phyloP scores from a whole-genome alignment of 2,329 filamentous ascomycete species.

The Passalora sequoiae region DNA sequence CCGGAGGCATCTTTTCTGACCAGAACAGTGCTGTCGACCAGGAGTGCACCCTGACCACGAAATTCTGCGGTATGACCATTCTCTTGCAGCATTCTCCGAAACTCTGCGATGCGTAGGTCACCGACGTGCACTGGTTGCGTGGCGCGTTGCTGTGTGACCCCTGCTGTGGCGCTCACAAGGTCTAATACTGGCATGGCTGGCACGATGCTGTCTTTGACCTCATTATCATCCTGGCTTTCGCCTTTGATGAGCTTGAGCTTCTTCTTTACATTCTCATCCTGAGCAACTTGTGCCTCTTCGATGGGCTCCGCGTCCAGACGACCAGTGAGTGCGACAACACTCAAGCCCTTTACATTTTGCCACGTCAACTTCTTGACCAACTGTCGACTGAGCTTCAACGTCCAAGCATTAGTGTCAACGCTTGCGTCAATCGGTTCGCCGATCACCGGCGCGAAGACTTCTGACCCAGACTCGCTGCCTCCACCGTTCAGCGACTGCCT shows the following conservation, averaged over 20 bases:
- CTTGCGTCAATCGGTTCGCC: constrained; percentile 77
- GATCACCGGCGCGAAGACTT: constrained; percentile 73
- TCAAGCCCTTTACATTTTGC: constrained; percentile 86
- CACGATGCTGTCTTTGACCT: constrained; percentile 1
- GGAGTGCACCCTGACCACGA: constrained; percentile 81
- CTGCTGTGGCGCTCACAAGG: constrained; percentile 56
- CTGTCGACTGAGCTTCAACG: constrained; percentile 78
- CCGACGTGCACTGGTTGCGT: constrained; percentile 91
- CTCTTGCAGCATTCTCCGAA: constrained; percentile 75
- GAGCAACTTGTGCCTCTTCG: constrained; percentile 36
- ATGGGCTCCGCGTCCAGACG: constrained; percentile 51
- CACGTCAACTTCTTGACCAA: constrained; percentile 85
- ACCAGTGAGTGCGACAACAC: constrained; percentile 89
- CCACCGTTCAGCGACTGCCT: constrained; percentile 54
- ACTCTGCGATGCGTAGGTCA: constrained; percentile 80
- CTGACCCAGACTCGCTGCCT: constrained; percentile 18
- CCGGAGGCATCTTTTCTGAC: constrained; percentile 75
- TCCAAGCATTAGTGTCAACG: constrained; percentile 97
- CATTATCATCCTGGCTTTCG: constrained; percentile 34
- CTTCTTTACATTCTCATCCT: constrained; percentile 46
- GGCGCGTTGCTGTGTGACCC: constrained; percentile 36
- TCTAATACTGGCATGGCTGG: constrained; percentile 52
- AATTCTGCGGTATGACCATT: constrained; percentile 87
- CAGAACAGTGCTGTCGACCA: constrained; percentile 82
- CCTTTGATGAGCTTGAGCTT: constrained; percentile 49